Evolutionary conservation across 129 eudicot genomes (phyloP), one percentile per base, ranked within the genome.

Genomic region (Oenanthe sinensis): DNA sequence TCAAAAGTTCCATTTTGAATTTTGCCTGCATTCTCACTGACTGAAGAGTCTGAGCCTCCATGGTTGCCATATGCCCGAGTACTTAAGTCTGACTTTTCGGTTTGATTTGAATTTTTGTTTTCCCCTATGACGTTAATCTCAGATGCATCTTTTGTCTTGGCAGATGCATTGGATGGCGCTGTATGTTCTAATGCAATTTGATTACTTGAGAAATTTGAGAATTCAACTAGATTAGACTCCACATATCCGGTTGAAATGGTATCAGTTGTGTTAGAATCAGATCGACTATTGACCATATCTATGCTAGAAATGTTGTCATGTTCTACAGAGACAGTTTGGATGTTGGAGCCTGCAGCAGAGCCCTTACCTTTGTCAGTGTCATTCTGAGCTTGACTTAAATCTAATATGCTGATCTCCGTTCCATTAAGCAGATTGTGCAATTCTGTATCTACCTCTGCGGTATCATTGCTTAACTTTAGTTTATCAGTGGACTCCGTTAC

Each of bases 1-100:
- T 90, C 97, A 26, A 83, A 78, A 0, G 81, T 69, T 13, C 86
- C 90, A 7, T 85, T 78, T 72, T 79, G 82, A 75, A 81, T 49
- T 72, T 75, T 85, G 11, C 76, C 84, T 1, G 69, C 47, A 40
- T 79, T 76, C 46, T 85, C 89, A 5, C 43, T 75, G 36, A 63
- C 63, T 20, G 36, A 36, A n/a, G 80, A 37, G 13, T 77, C 74
- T 16, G n/a, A 75, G 40, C 13, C 20, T 58, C 6, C 49, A 71
- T 4, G 2, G 5, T 40, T 71, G 8, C 15, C 75, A 71, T 71
- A 33, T 40, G 33, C 24, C 45, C 16, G 28, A 9, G 47, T n/a
- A 39, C 28, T 71, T 15, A n/a, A 17, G 26, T 10, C 75, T 71
- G 33, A 19, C 49, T 19, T 71, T 11, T 40, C 75, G 12, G 26